Evolutionary conservation across 805 yeast species (phyloP), one percentile per base, ranked within the genome.

Genomic region (Cyberlindnera maclurae): DNA sequence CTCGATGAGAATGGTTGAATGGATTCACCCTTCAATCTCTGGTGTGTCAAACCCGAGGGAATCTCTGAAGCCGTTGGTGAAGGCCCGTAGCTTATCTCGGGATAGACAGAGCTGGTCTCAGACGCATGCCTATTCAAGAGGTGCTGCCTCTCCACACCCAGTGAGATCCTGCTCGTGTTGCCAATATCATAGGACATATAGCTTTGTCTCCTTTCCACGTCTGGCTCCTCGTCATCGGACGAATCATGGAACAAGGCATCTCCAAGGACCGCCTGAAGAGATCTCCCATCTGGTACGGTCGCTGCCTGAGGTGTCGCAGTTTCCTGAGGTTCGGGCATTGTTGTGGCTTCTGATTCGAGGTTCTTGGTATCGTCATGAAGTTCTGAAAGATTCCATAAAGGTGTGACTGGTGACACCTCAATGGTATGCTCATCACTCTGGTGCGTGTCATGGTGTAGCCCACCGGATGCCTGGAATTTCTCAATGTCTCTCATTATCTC

Each of bases 401-500:
- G 17, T 13, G 26, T 20, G 15, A 13, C 24, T 17, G 32, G 32
- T 28, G 29, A 30, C n/a, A 29, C 16, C 16, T 15, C 15, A 4
- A 31, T 6, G 18, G 15, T 18, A 15, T 33, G 4, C n/a, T 15
- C 18, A 13, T 32, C 34, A 11, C n/a, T n/a, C n/a, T 11, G 16
- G 4, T 20, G 13, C 10, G 26, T 13, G 4, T 20, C 38, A 24
- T 44, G 37, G 26, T 35, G 27, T 3, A 39, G 12, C 4, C 38
- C 38, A 15, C 41, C 45, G 24, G 24, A 20, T 11, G 46, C 38
- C 34, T 52, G 53, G 34, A 46, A 55, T 10, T 40, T 45, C 17
- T 55, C 56, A 12, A 55, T 51, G 30, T 55, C 57, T 34, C 51
- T 45, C 44, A 55, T 29, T 5, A 55, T 43, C 34, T 54, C 58